phyloP scores from a whole-genome alignment of 2,329 filamentous ascomycete genomes.

The Botrytis paeoniae region DNA sequence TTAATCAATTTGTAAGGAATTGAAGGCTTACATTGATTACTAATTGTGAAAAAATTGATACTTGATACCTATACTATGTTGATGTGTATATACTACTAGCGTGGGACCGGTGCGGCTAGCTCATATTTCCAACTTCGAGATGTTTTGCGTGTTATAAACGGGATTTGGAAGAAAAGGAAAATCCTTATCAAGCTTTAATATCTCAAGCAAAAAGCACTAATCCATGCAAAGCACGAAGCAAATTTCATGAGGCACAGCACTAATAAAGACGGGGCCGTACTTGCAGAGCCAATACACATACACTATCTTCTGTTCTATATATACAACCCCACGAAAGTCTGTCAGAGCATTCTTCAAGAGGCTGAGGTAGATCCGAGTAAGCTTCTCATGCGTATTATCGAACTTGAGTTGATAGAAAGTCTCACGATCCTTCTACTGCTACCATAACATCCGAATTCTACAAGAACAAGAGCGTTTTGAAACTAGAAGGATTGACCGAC shows the following conservation, averaged over 20 bases:
- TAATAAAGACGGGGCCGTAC: no score
- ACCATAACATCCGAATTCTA: background rate
- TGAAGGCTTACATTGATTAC: no score
- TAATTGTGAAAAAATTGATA: no score
- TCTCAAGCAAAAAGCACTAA: background rate
- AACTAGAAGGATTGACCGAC: background rate
- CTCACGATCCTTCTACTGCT: background rate
- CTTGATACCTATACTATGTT: background rate
- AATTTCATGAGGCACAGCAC: background rate
- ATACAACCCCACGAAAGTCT: background rate
- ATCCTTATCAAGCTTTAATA: background rate
- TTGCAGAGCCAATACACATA: background rate
- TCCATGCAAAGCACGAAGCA: background rate
- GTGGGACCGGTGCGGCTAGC: background rate
- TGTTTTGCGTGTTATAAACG: background rate
- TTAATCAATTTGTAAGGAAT: no score
- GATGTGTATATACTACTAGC: background rate
- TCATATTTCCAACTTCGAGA: background rate
- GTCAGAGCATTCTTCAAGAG: background rate
- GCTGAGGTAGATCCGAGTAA: background rate
- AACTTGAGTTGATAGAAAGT: background rate
- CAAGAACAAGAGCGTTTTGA: background rate
- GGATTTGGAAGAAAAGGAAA: no score
- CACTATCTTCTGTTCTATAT: background rate
- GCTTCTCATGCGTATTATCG: background rate